Evolutionary conservation across 1,139 yeast species (phyloP), one percentile per base, ranked within the genome.

Genomic region (Wickerhamiella infanticola): DNA sequence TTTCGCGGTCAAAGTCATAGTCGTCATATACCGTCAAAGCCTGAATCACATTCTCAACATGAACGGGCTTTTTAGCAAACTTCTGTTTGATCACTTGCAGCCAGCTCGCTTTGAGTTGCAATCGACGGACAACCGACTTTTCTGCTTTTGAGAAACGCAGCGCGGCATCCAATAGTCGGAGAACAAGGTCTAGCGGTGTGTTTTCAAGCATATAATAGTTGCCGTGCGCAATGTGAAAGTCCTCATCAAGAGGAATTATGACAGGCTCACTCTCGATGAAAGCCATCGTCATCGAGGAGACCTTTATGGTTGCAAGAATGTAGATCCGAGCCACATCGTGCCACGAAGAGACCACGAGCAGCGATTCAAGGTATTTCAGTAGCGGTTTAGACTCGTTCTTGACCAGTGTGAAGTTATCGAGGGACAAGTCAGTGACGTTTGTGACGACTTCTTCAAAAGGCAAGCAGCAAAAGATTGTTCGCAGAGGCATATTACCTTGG

Each of bases 401-500:
- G 27, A 43, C 6, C n/a, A 24, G 11, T 24, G 31, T 23, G 29
- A 44, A 24, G 24, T 31, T 18, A 11, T 24, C 9, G 5, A 18
- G 26, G 24, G 40, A 13, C 37, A 40, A 37, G 24, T 47, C 47
- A 27, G 47, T 47, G 42, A 55, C 50, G 38, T 45, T 39, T 13
- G 47, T 45, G 25, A 63, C 50, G 27, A 59, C 50, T n/a, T 56
- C 49, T 51, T 66, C 69, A 11, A 65, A 58, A 37, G 53, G 54
- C n/a, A 63, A 49, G 46, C 66, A 62, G 36, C 65, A 56, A 29
- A 63, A 51, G 7, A 65, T 54, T 27, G 61, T 63, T 50, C 65
- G 69, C 33, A 63, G 50, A 41, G 64, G 50, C 47, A 64, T 58
- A 13, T 61, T 48, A 9, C 70, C 70, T 6, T 50, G 44, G 37